These are phyloP conservation scores for Aspergillus quadricinctus DNA, from an alignment of 2,329 filamentous ascomycete genomes.

Conservation along the genomic window DNA sequence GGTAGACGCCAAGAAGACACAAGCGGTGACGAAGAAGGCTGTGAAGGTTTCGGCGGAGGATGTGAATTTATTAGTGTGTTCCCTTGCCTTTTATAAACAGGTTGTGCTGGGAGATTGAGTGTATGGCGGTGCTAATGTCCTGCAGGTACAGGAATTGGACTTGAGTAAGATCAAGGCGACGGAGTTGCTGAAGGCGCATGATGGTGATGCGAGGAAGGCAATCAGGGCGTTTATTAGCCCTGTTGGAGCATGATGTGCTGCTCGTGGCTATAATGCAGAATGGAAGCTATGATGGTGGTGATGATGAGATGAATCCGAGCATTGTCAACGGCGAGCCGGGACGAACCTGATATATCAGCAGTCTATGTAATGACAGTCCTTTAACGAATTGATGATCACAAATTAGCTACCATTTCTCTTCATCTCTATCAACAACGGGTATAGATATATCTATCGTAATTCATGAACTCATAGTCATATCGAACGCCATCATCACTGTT, in stretches of 20 bases:
- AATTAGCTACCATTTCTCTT: not conserved
- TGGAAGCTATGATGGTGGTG: not conserved
- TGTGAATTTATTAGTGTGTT: slow-evolving; percentile 43
- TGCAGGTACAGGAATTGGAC: slow-evolving; percentile 43
- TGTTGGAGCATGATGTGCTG: slow-evolving; percentile 10
- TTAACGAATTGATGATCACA: not conserved
- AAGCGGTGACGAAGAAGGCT: slow-evolving; percentile 35
- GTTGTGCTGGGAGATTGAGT: not conserved
- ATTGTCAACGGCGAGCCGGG: not conserved
- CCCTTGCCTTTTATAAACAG: not conserved
- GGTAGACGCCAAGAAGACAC: slow-evolving; percentile 24
- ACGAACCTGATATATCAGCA: not conserved
- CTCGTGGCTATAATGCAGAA: not conserved
- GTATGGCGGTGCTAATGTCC: not conserved
- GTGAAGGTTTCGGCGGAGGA: slow-evolving; percentile 45
- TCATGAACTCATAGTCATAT: not conserved
- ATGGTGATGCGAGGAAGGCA: slow-evolving; percentile 41
- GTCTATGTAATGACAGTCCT: not conserved
- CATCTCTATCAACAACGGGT: not conserved
- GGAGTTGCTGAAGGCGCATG: slow-evolving; percentile 43
- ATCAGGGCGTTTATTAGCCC: slow-evolving; percentile 40
- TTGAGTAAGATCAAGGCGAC: slow-evolving; percentile 44
- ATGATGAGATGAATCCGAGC: not conserved
- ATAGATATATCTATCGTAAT: not conserved
- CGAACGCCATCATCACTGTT: not conserved